Conservation (phyloP, 805 yeast species). For the Limtongia smithiae region DNA sequence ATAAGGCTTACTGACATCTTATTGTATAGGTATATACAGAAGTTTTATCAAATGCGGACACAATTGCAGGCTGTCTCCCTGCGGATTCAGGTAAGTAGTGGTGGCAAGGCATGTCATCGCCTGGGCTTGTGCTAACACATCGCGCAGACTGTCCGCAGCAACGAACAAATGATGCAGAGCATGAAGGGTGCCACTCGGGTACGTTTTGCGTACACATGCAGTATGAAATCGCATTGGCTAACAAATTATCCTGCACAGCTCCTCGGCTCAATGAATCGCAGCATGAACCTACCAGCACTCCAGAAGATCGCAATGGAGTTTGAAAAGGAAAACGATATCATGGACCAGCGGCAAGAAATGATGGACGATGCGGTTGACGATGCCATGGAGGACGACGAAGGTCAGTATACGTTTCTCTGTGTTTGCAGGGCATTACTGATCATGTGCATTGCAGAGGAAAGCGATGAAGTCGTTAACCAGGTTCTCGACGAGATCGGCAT, state of each 20-base stretch:
- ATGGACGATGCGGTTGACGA: slow-evolving; percentile 98
- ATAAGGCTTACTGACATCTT: too few species aligned
- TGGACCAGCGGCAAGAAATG: slow-evolving; percentile 98
- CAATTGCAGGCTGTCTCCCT: slow-evolving; percentile 92
- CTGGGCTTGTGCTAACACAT: too few species aligned
- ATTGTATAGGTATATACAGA: slow-evolving; percentile 59
- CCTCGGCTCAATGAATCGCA: slow-evolving; percentile 79
- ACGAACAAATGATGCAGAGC: slow-evolving; percentile 90
- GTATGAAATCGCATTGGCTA: too few species aligned
- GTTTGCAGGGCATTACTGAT: background rate
- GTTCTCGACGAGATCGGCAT: slow-evolving; percentile 96
- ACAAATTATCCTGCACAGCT: slow-evolving; percentile 39
- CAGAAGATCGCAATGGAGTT: slow-evolving; percentile 92
- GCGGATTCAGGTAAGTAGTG: slow-evolving; percentile 58
- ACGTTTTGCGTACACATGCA: too few species aligned
- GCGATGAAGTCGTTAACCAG: slow-evolving; percentile 54
- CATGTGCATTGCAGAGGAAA: slow-evolving; percentile 24
- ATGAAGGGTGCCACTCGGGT: slow-evolving; percentile 87
- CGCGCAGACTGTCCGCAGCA: slow-evolving; percentile 67
- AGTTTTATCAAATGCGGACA: slow-evolving; percentile 89
- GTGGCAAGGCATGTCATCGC: too few species aligned
- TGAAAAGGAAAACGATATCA: slow-evolving; percentile 87
- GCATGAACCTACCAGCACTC: slow-evolving; percentile 86
- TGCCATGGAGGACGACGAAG: slow-evolving; percentile 87
- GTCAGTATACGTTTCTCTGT: slow-evolving; percentile 5